Conservation (phyloP, 345 rosid species). For the Aquilaria yunnanensis region DNA sequence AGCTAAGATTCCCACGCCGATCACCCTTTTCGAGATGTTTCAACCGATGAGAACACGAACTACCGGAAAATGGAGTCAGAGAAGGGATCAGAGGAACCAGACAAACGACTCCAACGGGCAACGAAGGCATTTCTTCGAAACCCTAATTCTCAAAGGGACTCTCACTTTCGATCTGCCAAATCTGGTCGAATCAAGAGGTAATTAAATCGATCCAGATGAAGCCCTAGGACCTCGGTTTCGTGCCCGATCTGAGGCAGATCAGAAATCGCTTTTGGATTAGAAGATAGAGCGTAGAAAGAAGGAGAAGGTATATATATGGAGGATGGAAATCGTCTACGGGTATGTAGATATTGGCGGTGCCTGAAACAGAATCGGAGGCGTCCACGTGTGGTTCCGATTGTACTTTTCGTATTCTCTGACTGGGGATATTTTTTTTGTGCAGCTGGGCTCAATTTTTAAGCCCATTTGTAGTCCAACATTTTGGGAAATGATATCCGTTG, state of each 20-base stretch:
- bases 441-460: no score
- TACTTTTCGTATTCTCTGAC: not conserved
- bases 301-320: not conserved
- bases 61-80: conserved; percentile 48
- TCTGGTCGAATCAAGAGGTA: no score
- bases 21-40: conserved; percentile 84
- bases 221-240: conserved; percentile 19
- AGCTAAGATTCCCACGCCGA: conserved; percentile 98
- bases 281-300: not conserved
- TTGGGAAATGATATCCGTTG: no score
- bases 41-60: conserved; percentile 66
- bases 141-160: conserved; percentile 29
- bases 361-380: conserved; percentile 22
- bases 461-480: no score
- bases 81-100: conserved; percentile 41
- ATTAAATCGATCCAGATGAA: no score
- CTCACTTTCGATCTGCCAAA: not conserved
- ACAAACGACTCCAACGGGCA: conserved; percentile 36
- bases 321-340: not conserved
- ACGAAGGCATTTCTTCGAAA: conserved; percentile 92
- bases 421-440: conserved; percentile 11
- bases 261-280: not conserved
- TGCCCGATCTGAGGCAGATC: not conserved
- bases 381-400: conserved; percentile 19
- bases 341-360: conserved; percentile 19